Percentiles rank a stretch among this genome's conserved stretches.
Evolutionary conservation across 148 eudicot genomes (phyloP).

Genomic region (Nyssa sinensis): DNA sequence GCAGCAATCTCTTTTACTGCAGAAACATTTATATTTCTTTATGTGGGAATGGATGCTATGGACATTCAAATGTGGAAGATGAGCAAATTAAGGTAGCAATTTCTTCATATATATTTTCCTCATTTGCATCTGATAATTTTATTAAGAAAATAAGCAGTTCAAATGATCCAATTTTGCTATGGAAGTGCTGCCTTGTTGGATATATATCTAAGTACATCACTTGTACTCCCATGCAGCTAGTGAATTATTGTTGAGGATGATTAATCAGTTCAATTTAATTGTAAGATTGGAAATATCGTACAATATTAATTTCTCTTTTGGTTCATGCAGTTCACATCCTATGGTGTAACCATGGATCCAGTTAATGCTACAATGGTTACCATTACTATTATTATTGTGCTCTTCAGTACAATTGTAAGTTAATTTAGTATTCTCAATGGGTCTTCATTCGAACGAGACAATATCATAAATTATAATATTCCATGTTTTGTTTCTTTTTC

Average conservation of each 20-base stretch:
- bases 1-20: slow-evolving; percentile 93
- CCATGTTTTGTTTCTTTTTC: not conserved
- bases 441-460: not conserved
- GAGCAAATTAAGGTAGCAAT: slow-evolving; percentile 64
- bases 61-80: slow-evolving; percentile 89
- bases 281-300: not conserved
- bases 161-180: too few relatives aligned
- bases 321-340: too few relatives aligned
- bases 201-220: not conserved
- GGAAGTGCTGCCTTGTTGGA: too few relatives aligned
- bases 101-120: not conserved
- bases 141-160: not conserved
- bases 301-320: not conserved
- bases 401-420: slow-evolving; percentile 85
- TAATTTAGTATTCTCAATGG: not conserved
- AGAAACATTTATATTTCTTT: slow-evolving; percentile 90
- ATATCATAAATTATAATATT: not conserved
- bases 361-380: slow-evolving; percentile 88
- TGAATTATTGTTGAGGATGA: too few relatives aligned
- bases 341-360: too few relatives aligned
- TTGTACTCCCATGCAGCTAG: not conserved
- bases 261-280: not conserved
- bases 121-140: not conserved
- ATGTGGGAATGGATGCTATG: slow-evolving; percentile 92
- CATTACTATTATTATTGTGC: slow-evolving; percentile 70